Percentiles rank a stretch among this genome's conserved stretches.
Evolutionary conservation across 2,329 filamentous ascomycete genomes (phyloP).

Genomic region (Venturia asperata): DNA sequence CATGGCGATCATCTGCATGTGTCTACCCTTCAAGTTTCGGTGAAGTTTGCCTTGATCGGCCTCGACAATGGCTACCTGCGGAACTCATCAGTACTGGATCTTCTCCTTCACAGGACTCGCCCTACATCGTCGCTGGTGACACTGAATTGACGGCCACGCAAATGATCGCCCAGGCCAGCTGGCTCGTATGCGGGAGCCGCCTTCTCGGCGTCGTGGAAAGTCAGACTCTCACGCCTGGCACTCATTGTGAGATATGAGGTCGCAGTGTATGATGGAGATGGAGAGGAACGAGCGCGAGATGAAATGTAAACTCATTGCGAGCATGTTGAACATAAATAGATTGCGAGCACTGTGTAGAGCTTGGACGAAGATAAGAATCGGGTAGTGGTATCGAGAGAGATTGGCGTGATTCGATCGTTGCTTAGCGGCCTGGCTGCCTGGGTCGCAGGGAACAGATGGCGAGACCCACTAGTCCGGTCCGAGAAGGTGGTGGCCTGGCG

Average conservation of each 20-base stretch:
- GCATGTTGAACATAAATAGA: background rate
- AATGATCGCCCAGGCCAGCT: slow-evolving; percentile 10
- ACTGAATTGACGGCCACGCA: slow-evolving; percentile 10
- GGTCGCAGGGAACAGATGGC: background rate
- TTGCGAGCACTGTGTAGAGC: background rate
- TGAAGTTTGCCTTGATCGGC: slow-evolving; percentile 16
- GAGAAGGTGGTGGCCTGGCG: background rate
- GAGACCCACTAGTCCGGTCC: background rate
- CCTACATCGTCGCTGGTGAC: slow-evolving; percentile 7
- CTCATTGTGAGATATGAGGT: background rate
- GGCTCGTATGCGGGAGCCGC: background rate
- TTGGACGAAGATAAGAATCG: background rate
- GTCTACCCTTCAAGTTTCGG: slow-evolving; percentile 19
- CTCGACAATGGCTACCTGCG: slow-evolving; percentile 6
- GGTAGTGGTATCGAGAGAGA: background rate
- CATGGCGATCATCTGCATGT: slow-evolving; percentile 22
- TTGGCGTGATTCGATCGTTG: background rate
- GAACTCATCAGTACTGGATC: background rate
- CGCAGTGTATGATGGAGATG: background rate
- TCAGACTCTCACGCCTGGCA: background rate
- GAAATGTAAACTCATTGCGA: background rate
- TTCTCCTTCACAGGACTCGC: background rate
- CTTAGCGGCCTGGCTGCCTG: background rate
- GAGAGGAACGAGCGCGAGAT: background rate
- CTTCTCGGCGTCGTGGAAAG: slow-evolving; percentile 11